Base-by-base conservation (phyloP, 2,329 filamentous ascomycete species). In the Nigrospora osmanthi region DNA sequence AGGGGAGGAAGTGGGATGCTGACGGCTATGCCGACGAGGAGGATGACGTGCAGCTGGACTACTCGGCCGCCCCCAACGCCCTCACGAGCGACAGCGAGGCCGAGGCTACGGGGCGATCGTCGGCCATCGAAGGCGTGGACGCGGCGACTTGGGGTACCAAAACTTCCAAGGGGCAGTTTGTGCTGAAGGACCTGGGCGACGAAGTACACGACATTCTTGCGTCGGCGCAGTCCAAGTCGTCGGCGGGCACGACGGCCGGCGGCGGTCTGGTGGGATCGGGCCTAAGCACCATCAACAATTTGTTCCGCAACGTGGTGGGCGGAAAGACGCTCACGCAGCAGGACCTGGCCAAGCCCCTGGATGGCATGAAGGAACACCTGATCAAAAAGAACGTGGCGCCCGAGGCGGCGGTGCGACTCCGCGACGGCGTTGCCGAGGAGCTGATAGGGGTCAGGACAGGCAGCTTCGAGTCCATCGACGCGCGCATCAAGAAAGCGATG, bases 341-440 rank as follows among this genome's bases (percentile, higher is more conserved):
- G 52, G 91, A 97, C 58, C 76, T 98, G 17, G 85, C 89, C 50
- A 95, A 94, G 63, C 87, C 93, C 2, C 83, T 98, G 70, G 93
- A 91, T 66, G 87, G 85, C 31, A 96, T 98, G 89, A 89, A 96
- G 61, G 89, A 95, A 46, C 91, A 97, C 63, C 73, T 98, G 7
- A 69, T 98, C 48, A 83, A 85, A 68, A 98, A 98, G 73, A 98
- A 98, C 58, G 90, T 98, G 28, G 93, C 93, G 0, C 85, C 88
- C 43, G 93, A 97, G 71, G 93, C 93, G 14, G 93, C 91, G 2
- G 78, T 95, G 31, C 85, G 93, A 43, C 72, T 98, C 36, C 96
- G 91, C 62, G 84, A 94, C 50, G 89, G 89, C 42, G 91, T 98
- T 7, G 87, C 96, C 64, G 83, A 85, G 56, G 90, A 96, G 60